Conservation (phyloP, 2,329 filamentous ascomycete species). For the Alternaria longipes region DNA sequence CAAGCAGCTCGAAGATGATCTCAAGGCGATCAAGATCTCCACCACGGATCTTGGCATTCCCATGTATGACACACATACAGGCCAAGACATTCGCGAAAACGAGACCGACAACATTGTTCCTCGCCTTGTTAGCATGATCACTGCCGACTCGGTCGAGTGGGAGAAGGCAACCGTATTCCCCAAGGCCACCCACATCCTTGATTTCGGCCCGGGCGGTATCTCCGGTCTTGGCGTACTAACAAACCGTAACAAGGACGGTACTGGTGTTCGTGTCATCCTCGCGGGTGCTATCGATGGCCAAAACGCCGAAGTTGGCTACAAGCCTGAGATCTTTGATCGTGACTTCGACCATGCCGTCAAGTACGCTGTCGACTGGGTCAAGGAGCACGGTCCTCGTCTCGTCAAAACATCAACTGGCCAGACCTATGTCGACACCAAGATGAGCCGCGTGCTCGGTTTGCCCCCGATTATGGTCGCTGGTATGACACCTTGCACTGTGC, state of each 20-base stretch:
- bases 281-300: slow-evolving; percentile 93
- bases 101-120: slow-evolving; percentile 81
- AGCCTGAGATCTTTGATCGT: slow-evolving; percentile 95
- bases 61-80: slow-evolving; percentile 82
- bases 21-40: slow-evolving; percentile 82
- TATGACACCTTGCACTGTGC: slow-evolving; percentile 60
- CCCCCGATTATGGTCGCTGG: slow-evolving; percentile 60
- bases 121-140: slow-evolving; percentile 88
- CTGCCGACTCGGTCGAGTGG: slow-evolving; percentile 93
- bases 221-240: slow-evolving; percentile 95
- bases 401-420: slow-evolving; percentile 88
- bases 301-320: slow-evolving; percentile 92
- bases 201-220: slow-evolving; percentile 96
- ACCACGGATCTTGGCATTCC: slow-evolving; percentile 79
- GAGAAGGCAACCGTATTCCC: slow-evolving; percentile 93
- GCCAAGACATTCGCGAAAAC: slow-evolving; percentile 80
- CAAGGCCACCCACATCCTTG: slow-evolving; percentile 89
- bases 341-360: slow-evolving; percentile 95
- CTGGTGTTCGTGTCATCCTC: slow-evolving; percentile 93
- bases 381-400: slow-evolving; percentile 92
- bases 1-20: slow-evolving; percentile 82
- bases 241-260: slow-evolving; percentile 99
- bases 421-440: slow-evolving; percentile 93
- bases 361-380: slow-evolving; percentile 97
- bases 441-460: slow-evolving; percentile 58